Conservation (phyloP, 108 stramenopile species). For the Conticribra weissflogii region DNA sequence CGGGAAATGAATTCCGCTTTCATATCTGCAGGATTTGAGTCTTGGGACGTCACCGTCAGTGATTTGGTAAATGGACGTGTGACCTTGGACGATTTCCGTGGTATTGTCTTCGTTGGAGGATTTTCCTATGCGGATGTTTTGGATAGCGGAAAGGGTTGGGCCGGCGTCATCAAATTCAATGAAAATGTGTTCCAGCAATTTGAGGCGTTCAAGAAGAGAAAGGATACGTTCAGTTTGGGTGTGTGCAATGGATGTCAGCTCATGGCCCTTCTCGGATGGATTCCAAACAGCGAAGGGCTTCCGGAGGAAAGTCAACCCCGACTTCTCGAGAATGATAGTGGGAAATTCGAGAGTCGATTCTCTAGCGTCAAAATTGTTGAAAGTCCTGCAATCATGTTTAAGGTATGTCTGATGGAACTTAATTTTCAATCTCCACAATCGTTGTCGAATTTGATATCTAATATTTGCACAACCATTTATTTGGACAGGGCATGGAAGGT, state of each 20-base stretch:
- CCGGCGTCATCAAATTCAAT: slow-evolving; percentile 98
- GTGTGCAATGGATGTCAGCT: slow-evolving; percentile 99
- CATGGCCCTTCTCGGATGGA: slow-evolving; percentile 99
- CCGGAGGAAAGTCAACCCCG: slow-evolving; percentile 91
- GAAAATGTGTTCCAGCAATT: slow-evolving; percentile 92
- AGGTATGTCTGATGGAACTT: slow-evolving; percentile 20
- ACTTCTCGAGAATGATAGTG: slow-evolving; percentile 95
- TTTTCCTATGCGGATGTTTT: slow-evolving; percentile 98
- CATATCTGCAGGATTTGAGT: slow-evolving; percentile 94
- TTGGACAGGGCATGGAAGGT: slow-evolving; percentile 91
- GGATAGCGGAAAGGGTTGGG: slow-evolving; percentile 99
- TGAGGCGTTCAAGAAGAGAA: slow-evolving; percentile 88
- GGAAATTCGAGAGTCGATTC: slow-evolving; percentile 97
- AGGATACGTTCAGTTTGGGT: slow-evolving; percentile 97
- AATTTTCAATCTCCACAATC: slow-evolving; percentile 3
- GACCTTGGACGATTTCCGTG: slow-evolving; percentile 89
- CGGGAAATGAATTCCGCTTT: slow-evolving; percentile 98
- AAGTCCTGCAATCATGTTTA: slow-evolving; percentile 88
- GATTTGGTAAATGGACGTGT: slow-evolving; percentile 83
- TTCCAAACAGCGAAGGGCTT: slow-evolving; percentile 79
- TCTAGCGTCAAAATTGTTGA: slow-evolving; percentile 81
- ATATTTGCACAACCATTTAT: not conserved
- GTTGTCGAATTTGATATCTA: not conserved
- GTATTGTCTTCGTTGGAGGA: slow-evolving; percentile 97
- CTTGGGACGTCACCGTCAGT: slow-evolving; percentile 95